phyloP scores from a whole-genome alignment of 208 protist species.

The Plasmodiophora brassicae region DNA sequence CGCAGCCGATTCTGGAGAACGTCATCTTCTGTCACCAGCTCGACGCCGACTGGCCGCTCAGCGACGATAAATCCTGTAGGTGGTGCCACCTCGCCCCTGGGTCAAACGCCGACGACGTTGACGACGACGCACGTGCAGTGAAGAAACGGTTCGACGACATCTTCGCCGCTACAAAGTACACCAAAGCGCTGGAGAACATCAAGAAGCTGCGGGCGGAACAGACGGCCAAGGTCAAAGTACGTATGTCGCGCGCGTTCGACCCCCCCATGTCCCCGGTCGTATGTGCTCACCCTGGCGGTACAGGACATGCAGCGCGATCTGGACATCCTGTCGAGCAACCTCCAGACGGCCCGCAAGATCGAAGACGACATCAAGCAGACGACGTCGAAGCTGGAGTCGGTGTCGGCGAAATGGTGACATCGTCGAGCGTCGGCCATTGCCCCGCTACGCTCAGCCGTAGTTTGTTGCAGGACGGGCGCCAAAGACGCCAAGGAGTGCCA shows the following conservation, averaged over 20 bases:
- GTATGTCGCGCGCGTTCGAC: no score
- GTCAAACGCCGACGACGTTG: no score
- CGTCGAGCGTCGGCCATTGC: no score
- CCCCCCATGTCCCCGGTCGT: no score
- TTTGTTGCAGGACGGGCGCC: not conserved
- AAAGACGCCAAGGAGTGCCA: not conserved
- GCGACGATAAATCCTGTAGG: conserved; percentile 5
- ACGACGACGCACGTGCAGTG: no score
- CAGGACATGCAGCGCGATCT: conserved; percentile 7
- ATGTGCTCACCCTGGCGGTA: no score
- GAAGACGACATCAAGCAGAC: not conserved
- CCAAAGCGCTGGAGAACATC: conserved; percentile 26
- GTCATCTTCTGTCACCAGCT: conserved; percentile 89
- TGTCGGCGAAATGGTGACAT: not conserved
- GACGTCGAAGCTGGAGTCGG: not conserved
- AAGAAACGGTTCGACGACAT: conserved; percentile 53
- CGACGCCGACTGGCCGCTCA: conserved; percentile 50
- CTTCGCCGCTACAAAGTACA: conserved; percentile 45
- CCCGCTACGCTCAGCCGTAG: not conserved
- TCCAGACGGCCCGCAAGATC: not conserved
- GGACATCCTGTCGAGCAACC: not conserved
- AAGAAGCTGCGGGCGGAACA: conserved; percentile 39
- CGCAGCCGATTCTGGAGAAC: conserved; percentile 91
- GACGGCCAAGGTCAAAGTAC: not conserved
- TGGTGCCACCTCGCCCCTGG: no score